Evolutionary conservation across 345 rosid genomes (phyloP), one percentile per base, ranked within the genome.

Genomic region (Populus deltoides): DNA sequence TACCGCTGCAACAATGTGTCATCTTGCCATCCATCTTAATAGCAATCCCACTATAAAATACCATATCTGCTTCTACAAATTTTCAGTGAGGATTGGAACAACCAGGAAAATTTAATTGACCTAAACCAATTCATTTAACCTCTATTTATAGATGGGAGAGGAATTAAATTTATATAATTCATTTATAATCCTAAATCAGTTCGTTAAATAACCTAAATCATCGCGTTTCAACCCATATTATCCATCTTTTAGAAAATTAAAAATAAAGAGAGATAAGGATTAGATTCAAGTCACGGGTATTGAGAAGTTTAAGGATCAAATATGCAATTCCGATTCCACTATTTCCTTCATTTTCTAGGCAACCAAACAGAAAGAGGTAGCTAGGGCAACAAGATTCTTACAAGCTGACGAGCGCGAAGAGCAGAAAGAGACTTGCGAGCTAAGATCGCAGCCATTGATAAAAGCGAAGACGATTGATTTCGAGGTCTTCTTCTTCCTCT

Each of bases 351-450:
- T 31, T 51, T 63, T 72, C 77, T 17, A 20, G 3, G 31, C 41
- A 67, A 70, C 67, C 51, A 51, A 55, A 27, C 68, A 43, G 6
- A 53, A 47, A 13, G 7, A 77, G 66, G 18, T 76, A 9, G 72
- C 8, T 59, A 35, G 80, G 74, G 83, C 41, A 18, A 74, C 61
- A 13, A 78, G 76, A 55, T 49, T 68, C 92, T 81, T 70, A 90
- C 92, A 74, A 88, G 87, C 55, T 89, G 89, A 68, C 97, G 89
- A 77, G 91, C 88, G 9, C 90, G 89, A 78, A 91, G 82, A 74
- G 90, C 86, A 38, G 73, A 81, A 83, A 92, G 79, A 35, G 98
- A 91, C 88, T 88, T 91, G 84, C 97, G 97, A 89, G 93, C 97
- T 63, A 94, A 79, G 75, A 92, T 87, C 67, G 90, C 87, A 81